Evolutionary conservation across 441 rosid genomes (phyloP).

Genomic region (Manihot esculenta): DNA sequence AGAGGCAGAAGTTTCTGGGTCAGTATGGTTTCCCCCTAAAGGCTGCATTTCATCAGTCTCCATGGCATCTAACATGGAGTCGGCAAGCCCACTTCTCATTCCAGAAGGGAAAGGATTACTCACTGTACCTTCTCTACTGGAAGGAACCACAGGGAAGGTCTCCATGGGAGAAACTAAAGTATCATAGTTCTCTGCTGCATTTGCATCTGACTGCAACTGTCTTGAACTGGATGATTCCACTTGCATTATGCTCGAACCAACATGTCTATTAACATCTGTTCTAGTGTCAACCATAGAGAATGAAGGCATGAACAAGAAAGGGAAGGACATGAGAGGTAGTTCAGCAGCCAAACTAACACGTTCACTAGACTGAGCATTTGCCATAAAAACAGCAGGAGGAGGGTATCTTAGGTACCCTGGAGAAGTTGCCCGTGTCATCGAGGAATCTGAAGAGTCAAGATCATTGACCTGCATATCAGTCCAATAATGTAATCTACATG

Average conservation of each 20-base stretch:
- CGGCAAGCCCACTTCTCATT: slow-evolving; percentile 42
- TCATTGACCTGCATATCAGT: slow-evolving; percentile 90
- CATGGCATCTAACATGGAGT: slow-evolving; percentile 43
- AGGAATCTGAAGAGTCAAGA: slow-evolving; percentile 76
- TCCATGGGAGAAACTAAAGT: slow-evolving; percentile 47
- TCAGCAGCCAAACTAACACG: slow-evolving; percentile 50
- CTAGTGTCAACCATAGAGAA: slow-evolving; percentile 52
- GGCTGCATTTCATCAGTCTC: slow-evolving; percentile 64
- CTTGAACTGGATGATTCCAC: slow-evolving; percentile 42
- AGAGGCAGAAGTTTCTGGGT: slow-evolving; percentile 23
- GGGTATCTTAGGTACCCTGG: slow-evolving; percentile 73
- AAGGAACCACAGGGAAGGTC: slow-evolving; percentile 40
- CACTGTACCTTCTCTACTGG: slow-evolving; percentile 44
- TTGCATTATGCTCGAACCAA: slow-evolving; percentile 40
- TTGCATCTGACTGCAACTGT: slow-evolving; percentile 51
- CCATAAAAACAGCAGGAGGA: slow-evolving; percentile 67
- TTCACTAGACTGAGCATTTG: slow-evolving; percentile 54
- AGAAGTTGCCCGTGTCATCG: slow-evolving; percentile 77
- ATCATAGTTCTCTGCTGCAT: slow-evolving; percentile 50
- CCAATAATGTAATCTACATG: slow-evolving; percentile 40
- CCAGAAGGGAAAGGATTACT: slow-evolving; percentile 37
- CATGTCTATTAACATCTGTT: slow-evolving; percentile 41
- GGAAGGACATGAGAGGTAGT: slow-evolving; percentile 60
- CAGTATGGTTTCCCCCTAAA: slow-evolving; percentile 36
- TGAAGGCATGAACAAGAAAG: slow-evolving; percentile 51